Evolutionary conservation across 164 flowering plant species (phyloP).

Genomic region (Magnolia changhungtana): DNA sequence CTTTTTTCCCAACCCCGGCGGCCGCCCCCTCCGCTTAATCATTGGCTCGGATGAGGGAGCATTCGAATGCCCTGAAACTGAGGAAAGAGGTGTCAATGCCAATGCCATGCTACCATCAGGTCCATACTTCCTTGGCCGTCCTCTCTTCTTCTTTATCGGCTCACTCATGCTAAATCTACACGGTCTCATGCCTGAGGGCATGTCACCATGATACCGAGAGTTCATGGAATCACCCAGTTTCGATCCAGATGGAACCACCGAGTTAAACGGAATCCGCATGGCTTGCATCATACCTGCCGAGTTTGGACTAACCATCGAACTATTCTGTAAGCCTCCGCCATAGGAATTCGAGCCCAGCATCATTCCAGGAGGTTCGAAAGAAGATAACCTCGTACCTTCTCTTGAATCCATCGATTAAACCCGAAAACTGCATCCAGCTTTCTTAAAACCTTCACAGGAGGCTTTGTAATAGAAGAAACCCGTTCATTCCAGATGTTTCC

Average conservation of each 20-base stretch:
- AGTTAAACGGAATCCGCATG: slow-evolving; percentile 37
- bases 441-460: background rate
- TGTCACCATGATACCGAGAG: slow-evolving; percentile 25
- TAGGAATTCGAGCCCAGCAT: slow-evolving; percentile 25
- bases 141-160: slow-evolving; percentile 63
- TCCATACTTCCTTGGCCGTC: slow-evolving; percentile 75
- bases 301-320: slow-evolving; percentile 18
- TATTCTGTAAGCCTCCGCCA: slow-evolving; percentile 14
- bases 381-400: slow-evolving; percentile 22
- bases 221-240: slow-evolving; percentile 29
- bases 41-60: slow-evolving; percentile 27
- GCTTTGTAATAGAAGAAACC: background rate
- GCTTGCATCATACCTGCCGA: slow-evolving; percentile 19
- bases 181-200: slow-evolving; percentile 25
- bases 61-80: slow-evolving; percentile 13
- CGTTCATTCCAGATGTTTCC: background rate
- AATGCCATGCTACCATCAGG: slow-evolving; percentile 61
- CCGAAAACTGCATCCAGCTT: background rate
- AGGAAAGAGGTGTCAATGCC: slow-evolving; percentile 44
- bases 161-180: slow-evolving; percentile 35
- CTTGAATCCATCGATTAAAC: slow-evolving; percentile 33
- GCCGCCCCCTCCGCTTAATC: slow-evolving; percentile 67
- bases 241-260: slow-evolving; percentile 19
- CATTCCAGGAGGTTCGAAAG: slow-evolving; percentile 22
- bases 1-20: slow-evolving; percentile 76